phyloP scores from a whole-genome alignment of 139 green algal genomes.

The Haematococcus lacustris region DNA sequence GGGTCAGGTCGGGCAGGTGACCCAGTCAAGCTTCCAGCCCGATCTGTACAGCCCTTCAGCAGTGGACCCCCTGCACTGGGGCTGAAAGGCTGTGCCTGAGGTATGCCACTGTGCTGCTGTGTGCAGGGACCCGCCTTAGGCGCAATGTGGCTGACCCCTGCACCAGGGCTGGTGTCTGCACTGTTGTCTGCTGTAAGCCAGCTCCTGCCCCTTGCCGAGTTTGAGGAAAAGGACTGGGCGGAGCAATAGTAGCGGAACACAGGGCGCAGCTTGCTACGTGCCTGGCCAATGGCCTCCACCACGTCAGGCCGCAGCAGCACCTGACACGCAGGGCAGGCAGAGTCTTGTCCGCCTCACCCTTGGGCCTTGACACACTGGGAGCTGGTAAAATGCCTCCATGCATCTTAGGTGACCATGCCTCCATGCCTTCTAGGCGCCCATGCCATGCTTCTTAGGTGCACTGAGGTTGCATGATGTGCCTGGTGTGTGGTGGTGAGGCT shows the following conservation, averaged over 20 bases:
- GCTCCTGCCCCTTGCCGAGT: too few relatives aligned
- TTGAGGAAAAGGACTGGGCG: too few relatives aligned
- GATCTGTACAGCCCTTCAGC: too few relatives aligned
- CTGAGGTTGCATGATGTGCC: neutral
- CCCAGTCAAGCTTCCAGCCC: too few relatives aligned
- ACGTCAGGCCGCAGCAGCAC: constrained; percentile 12
- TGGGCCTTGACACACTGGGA: neutral
- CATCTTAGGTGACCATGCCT: too few relatives aligned
- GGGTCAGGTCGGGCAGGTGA: too few relatives aligned
- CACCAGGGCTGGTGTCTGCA: too few relatives aligned
- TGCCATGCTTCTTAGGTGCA: too few relatives aligned
- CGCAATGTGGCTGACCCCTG: too few relatives aligned
- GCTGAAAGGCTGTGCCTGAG: neutral
- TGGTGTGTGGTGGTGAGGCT: neutral
- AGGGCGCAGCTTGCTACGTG: constrained; percentile 6
- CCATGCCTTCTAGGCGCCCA: too few relatives aligned
- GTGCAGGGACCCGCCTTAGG: too few relatives aligned
- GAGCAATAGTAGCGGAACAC: constrained; percentile 11
- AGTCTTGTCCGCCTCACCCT: neutral
- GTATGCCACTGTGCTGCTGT: neutral
- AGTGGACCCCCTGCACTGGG: neutral
- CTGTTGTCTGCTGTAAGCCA: too few relatives aligned
- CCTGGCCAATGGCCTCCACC: neutral
- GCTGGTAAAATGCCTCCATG: neutral
- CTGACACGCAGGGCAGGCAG: neutral